A percentile compares a stretch with the other conserved stretches of the same genome.
Conservation (phyloP, 768 basidiomycete genomes). For the Hygrophoropsis aurantiaca region DNA sequence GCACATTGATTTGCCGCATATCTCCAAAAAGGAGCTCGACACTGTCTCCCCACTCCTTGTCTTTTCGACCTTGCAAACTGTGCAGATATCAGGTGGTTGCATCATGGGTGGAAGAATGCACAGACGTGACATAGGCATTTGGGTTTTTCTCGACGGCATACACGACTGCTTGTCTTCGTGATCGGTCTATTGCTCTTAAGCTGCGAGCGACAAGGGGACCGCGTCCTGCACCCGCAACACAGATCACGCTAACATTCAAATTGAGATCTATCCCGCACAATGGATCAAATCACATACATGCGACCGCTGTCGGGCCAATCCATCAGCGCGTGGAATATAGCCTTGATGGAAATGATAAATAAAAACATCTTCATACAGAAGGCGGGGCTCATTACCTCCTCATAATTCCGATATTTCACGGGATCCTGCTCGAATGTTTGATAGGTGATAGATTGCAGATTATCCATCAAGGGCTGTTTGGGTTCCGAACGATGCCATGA, state of each 20-base stretch:
- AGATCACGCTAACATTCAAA: constrained; percentile 60
- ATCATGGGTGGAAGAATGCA: constrained; percentile 17
- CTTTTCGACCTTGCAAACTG: constrained; percentile 83
- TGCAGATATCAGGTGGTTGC: constrained; percentile 11
- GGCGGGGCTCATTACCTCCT: constrained; percentile 59
- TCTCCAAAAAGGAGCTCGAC: constrained; percentile 91
- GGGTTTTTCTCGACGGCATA: constrained; percentile 97
- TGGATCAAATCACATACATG: constrained; percentile 51
- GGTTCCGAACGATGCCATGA: background rate
- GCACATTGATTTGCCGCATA: constrained; percentile 82
- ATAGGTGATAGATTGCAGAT: constrained; percentile 92
- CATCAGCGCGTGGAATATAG: constrained; percentile 74
- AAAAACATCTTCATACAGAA: constrained; percentile 4
- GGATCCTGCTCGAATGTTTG: constrained; percentile 98
- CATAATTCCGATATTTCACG: constrained; percentile 93
- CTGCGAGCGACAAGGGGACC: constrained; percentile 90
- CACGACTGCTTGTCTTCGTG: constrained; percentile 60
- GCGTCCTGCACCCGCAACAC: constrained; percentile 92
- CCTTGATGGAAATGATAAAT: constrained; percentile 44
- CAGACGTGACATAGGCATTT: constrained; percentile 92
- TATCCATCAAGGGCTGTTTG: constrained; percentile 90
- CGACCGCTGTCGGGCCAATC: constrained; percentile 62
- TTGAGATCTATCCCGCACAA: constrained; percentile 1
- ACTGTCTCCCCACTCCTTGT: constrained; percentile 76
- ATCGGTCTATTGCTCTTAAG: constrained; percentile 70